Base-by-base conservation (phyloP, 805 yeast genomes). In the Vanderwaltozyma yarrowii region DNA sequence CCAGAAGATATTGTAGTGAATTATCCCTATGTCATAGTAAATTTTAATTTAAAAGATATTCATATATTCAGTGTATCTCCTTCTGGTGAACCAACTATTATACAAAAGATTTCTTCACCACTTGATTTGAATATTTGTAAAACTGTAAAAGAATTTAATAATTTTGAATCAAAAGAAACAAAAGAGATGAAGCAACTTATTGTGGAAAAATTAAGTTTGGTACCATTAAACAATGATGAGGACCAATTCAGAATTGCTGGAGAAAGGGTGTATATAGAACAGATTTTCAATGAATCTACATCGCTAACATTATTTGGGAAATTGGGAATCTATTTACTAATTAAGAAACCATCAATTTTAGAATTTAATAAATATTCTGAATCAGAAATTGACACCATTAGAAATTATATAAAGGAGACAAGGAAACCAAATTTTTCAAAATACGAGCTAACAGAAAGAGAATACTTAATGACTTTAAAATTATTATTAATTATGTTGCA, bases 401-500 rank as follows among this genome's bases (percentile, higher is more conserved):
- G 50, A 29, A 40, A 42, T 14, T 44, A 46, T 27, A 31, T 58
- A 15, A 26, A 24, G 5, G 27, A 39, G 5, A 28, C 29, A 5
- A 29, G 29, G 13, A 35, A 34, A 9, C 19, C 16, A 1, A 25
- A 30, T 10, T 17, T 30, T 19, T 40, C 54, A 3, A 44, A 45
- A 18, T 49, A 50, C 30, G 33, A 46, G 16, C 28, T 35, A 13
- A 14, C 52, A 3, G 55, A 58, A 35, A 38, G 34, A 9, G 35
- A 39, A 3, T 60, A 51, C 31, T 30, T 56, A 16, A 37, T 31
- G 7, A 38, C 51, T 9, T 37, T 56, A 19, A 40, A 44, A 25
- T 37, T 53, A 5, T 40, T 60, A n/a, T 35, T 60, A 25, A 18
- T 39, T 5, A 29, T 49, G 7, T 38, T 60, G 9, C 62, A 58